Evolutionary conservation across 148 eudicot species (phyloP).

Genomic region (Selenicereus undatus): DNA sequence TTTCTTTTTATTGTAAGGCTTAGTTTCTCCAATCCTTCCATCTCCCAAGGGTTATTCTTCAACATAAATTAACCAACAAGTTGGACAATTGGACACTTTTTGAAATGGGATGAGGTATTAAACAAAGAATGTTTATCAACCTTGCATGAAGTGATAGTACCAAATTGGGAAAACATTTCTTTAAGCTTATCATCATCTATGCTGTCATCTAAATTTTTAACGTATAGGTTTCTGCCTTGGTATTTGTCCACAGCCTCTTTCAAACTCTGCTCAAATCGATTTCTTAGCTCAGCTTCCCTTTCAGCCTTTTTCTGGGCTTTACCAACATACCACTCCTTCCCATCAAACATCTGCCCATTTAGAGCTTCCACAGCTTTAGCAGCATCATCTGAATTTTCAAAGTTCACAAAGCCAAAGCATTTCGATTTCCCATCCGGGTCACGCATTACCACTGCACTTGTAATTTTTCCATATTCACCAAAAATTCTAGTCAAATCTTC

Average conservation of each 20-base stretch:
- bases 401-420: conserved; percentile 92
- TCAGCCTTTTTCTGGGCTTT: conserved; percentile 87
- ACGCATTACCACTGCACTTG: conserved; percentile 83
- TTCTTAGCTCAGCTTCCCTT: conserved; percentile 68
- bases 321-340: conserved; percentile 91
- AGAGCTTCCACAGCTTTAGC: conserved; percentile 71
- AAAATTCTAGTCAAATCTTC: conserved; percentile 62
- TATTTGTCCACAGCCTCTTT: conserved; percentile 68
- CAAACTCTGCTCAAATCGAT: conserved; percentile 56
- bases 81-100: background rate
- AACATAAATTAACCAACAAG: background rate
- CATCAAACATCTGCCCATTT: conserved; percentile 67
- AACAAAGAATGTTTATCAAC: conserved; percentile 32
- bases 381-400: conserved; percentile 81
- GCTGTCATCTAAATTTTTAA: conserved; percentile 84
- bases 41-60: background rate
- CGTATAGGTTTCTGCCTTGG: conserved; percentile 67
- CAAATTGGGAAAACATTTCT: conserved; percentile 71
- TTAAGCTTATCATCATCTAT: conserved; percentile 74
- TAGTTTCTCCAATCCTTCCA: background rate
- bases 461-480: conserved; percentile 68
- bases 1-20: background rate
- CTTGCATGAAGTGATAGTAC: conserved; percentile 84
- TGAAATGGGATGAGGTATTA: background rate
- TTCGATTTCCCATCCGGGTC: conserved; percentile 80